Evolutionary conservation across 345 rosid species (phyloP), one percentile per base, ranked within the genome.

Genomic region (Gossypium raimondii): DNA sequence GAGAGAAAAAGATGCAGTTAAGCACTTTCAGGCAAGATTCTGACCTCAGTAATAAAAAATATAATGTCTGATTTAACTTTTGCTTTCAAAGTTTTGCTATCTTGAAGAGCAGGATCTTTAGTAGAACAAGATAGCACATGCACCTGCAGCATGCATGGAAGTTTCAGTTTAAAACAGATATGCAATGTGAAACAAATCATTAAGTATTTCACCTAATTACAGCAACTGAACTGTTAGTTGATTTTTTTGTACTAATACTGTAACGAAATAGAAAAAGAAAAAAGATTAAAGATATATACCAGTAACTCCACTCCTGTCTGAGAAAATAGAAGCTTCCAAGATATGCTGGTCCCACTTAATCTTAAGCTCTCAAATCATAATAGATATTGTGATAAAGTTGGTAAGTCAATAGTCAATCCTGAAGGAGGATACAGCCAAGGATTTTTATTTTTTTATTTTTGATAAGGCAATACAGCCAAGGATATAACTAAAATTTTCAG

Each of bases 321-420:
- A 27, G 43, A 41, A 69, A 69, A 51, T 41, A 2, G 59, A 17
- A 69, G 57, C 24, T 50, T 27, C 60, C 73, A 69, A 29, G 56
- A 69, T 69, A 51, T 3, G 55, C 13, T 12, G 24, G 22, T 14
- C 43, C 6, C 13, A n/a, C 61, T 20, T 9, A 13, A 29, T 48
- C 34, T 25, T 59, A 59, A 11, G 63, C 63, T 12, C 63, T 60
- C 64, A 25, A 60, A 17, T 51, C 45, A 25, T 24, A 10, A 17
- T 17, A n/a, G 60, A 69, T 69, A 69, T 17, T 25, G 22, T 27
- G 41, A 29, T 27, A 51, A 51, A 27, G 59, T 50, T 50, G 14
- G 41, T 50, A 69, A 51, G 13, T 51, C 55, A 17, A 69, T 45
- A 68, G 59, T 50, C 58, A 68, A 50, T 68, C 72, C 72, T 6